Base-by-base conservation (phyloP, 805 yeast species). In the Wickerhamomyces bovis region DNA sequence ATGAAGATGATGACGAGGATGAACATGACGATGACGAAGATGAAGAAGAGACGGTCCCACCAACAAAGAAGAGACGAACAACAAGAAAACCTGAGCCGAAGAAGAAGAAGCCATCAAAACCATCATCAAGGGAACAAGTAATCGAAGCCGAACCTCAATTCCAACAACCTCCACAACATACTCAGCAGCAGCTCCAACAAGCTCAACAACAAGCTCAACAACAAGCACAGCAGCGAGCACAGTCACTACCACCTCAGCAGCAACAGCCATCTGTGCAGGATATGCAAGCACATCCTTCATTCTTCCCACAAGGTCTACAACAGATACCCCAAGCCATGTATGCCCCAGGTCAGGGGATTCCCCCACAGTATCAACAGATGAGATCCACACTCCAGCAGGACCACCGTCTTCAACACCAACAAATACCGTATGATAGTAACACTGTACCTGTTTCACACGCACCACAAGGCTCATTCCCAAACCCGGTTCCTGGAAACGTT, bases 1-100 rank as follows among this genome's bases (percentile, higher is more conserved):
- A 43, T 1, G 39, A 45, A 16, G 44, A 49, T 4, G 49, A 46
- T 39, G 54, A 54, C 3, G 60, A 52, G 2, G 54, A 50, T 4
- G 55, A 50, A 0, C 57, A 54, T 2, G 55, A 52, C 7, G 56
- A 48, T 8, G 50, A 51, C 2, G 52, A 52, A 12, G 50, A 47
- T 18, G 58, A 52, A 6, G 50, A 53, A 1, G 56, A 45, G 13
- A 26, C 39, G 7, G 44, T 33, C 5, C 46, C 44, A 12, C 38
- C 35, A 5, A 4, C 38, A 45, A 44, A 28, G 47, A 46, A 23
- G 44, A 47, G 42, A 43, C 44, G 33, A 39, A 38, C n/a, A 6
- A 11, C 20, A 33, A 31, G 22, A 42, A 41, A 30, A 43, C 21
- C 42, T 35, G 30, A 31, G 39, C 44, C 25, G 18, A 15, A 41